These are phyloP conservation scores for Monilinia aucupariae DNA, from an alignment of 2,329 filamentous ascomycete species.

Conservation along the genomic window DNA sequence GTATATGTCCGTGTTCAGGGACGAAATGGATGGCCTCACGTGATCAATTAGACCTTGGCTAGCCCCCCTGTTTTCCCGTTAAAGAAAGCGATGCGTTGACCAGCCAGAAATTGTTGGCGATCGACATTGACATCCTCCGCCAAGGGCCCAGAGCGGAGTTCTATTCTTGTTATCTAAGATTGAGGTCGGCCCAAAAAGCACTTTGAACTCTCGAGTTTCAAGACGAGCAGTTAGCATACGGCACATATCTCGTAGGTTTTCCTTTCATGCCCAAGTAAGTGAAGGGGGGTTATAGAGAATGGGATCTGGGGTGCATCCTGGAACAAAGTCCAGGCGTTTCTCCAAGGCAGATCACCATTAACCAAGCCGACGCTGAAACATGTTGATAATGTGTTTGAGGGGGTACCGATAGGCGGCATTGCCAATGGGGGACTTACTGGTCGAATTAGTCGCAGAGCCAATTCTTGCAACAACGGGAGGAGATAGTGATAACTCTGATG, in stretches of 20 bases:
- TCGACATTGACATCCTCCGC: background rate
- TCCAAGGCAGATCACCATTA: too few species aligned
- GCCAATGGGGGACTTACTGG: background rate
- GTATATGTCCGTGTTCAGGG: background rate
- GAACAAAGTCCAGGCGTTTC: too few species aligned
- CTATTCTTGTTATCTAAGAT: background rate
- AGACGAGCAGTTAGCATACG: too few species aligned
- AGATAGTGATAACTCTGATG: too few species aligned
- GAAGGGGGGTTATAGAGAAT: too few species aligned
- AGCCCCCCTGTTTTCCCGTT: background rate
- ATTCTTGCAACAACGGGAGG: too few species aligned
- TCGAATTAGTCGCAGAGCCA: background rate
- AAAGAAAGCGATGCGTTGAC: background rate
- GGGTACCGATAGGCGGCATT: background rate
- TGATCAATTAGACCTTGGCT: background rate
- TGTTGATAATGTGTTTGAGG: background rate
- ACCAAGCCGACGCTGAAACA: slow-evolving; percentile 2
- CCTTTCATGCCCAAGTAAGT: too few species aligned
- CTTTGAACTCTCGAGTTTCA: too few species aligned
- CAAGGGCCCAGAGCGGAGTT: background rate
- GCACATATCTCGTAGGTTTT: too few species aligned
- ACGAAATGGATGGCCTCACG: background rate
- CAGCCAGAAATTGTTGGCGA: background rate
- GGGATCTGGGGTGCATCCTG: too few species aligned
- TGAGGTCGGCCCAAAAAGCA: too few species aligned